phyloP scores from a whole-genome alignment of 306 rosid genomes.

The Cicer arietinum region DNA sequence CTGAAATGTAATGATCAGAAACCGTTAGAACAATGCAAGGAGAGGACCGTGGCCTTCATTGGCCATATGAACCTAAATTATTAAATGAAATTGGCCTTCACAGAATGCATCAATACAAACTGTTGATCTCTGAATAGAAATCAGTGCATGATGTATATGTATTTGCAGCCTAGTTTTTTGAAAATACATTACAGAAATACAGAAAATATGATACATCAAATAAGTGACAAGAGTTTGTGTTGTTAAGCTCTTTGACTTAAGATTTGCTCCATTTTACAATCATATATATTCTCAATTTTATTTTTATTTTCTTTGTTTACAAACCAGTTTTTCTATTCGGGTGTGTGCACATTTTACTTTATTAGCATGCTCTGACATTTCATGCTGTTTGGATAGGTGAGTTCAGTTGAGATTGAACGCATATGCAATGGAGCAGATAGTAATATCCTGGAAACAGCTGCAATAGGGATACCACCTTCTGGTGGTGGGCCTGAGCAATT shows the following conservation, averaged over 20 bases:
- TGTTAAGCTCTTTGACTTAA: constrained; percentile 12
- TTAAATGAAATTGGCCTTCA: neutral
- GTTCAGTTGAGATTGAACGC: constrained; percentile 96
- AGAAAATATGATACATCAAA: constrained; percentile 12
- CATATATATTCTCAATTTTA: constrained; percentile 13
- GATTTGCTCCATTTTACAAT: neutral
- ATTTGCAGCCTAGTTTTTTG: neutral
- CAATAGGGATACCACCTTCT: constrained; percentile 85
- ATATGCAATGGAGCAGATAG: constrained; percentile 75
- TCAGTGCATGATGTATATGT: neutral
- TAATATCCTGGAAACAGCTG: constrained; percentile 85
- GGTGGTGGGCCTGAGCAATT: constrained; percentile 93
- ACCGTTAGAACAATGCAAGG: neutral
- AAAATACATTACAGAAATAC: neutral
- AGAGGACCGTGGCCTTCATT: constrained; percentile 10
- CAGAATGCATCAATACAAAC: constrained; percentile 4
- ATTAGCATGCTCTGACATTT: constrained; percentile 11
- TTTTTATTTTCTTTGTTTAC: neutral
- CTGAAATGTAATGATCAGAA: constrained; percentile 16
- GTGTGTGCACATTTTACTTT: neutral
- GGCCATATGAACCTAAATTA: constrained; percentile 11
- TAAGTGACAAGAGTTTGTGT: constrained; percentile 12
- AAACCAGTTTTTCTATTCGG: neutral
- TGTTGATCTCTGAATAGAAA: constrained; percentile 10
- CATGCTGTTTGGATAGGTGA: constrained; percentile 66